Evolutionary conservation across 2,329 filamentous ascomycete genomes (phyloP), one percentile per base, ranked within the genome.

Genomic region (Sarocladium brachiariae): DNA sequence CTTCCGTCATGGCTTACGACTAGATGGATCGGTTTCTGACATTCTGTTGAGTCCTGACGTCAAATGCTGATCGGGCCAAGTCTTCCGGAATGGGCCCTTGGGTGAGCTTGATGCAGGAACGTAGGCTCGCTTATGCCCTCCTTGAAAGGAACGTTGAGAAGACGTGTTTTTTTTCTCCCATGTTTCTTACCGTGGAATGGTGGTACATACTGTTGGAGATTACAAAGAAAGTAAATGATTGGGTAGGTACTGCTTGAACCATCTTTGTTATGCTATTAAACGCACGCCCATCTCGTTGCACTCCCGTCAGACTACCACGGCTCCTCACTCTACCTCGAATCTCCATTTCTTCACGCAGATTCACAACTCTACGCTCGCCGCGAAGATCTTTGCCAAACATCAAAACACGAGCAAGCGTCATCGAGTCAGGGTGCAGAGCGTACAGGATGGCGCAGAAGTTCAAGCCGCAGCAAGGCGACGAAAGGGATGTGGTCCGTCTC

Each of bases 401-500:
- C 27, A 7, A 13, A 13, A 7, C 27, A n/a, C 35, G 21, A 39
- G 4, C n/a, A 31, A 7, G n/a, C 5, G 10, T 23, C 19, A 9
- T 13, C 14, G 7, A 4, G 19, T 11, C 43, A 18, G 21, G n/a
- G 19, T 9, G 5, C 8, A 47, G 43, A 33, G 6, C 30, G 4
- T 37, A 27, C 21, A 49, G 46, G 23, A 63, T 63, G 62, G 50
- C 56, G 3, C 60, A 62, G 2, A 58, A 59, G 21, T 62, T 53
- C 52, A 59, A 58, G 18, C 61, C 61, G 7, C 55, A 55, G 1
- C 56, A 61, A 11, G 43, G 43, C 43, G 14, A 47, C 18, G 55
- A 60, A 50, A 54, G 57, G 6, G 47, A 55, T 19, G 58, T 62
- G 38, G 56, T 72, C 11, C 65, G 62, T 10, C 63, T 74, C 55